Evolutionary conservation across 2,329 filamentous ascomycete genomes (phyloP).

Genomic region (Ceratocystis smalleyi): DNA sequence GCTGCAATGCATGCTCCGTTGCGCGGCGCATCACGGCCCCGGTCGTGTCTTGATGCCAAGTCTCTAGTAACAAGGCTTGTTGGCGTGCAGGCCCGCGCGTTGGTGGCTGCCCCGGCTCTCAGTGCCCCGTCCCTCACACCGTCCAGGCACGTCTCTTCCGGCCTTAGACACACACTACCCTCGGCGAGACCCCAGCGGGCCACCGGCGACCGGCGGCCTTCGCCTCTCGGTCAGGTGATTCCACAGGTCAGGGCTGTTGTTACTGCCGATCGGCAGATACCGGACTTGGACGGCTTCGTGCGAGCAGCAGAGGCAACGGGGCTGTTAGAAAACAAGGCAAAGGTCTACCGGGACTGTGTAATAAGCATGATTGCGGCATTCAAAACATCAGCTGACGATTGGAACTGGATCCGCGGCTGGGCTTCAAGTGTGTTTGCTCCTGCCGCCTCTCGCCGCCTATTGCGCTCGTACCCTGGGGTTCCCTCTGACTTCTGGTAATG

Average conservation of each 20-base stretch:
- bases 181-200: not conserved
- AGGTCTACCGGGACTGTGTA: slow-evolving; percentile 9
- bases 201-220: not conserved
- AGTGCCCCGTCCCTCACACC: not conserved
- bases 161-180: not conserved
- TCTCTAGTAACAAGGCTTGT: not conserved
- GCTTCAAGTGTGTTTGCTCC: slow-evolving; percentile 5
- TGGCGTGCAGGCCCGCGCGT: not conserved
- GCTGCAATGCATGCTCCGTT: slow-evolving; percentile 1
- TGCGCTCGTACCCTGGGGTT: not conserved
- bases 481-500: not conserved
- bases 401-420: slow-evolving; percentile 8
- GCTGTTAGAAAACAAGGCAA: slow-evolving; percentile 6
- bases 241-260: slow-evolving; percentile 2
- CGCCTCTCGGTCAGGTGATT: not conserved
- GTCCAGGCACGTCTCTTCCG: too few species aligned
- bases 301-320: not conserved
- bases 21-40: not conserved
- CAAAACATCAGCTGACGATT: slow-evolving; percentile 6
- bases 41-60: not conserved
- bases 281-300: slow-evolving; percentile 10
- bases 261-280: not conserved
- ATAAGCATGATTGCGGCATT: slow-evolving; percentile 6
- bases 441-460: not conserved
- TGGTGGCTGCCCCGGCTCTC: not conserved